phyloP scores from a whole-genome alignment of 257 asterid species.

The Salvia miltiorrhiza region DNA sequence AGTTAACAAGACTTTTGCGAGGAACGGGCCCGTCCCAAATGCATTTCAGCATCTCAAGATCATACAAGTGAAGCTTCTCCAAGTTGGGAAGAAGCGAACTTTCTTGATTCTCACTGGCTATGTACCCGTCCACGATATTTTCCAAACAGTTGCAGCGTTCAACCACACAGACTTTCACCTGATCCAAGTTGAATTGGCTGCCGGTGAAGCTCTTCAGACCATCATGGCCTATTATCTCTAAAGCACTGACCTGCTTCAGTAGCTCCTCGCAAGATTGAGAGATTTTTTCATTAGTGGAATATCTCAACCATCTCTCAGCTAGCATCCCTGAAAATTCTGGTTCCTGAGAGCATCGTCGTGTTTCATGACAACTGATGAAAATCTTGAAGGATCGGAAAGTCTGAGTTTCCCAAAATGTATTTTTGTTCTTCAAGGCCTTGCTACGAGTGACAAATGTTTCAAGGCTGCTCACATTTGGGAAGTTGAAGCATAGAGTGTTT shows the following conservation, averaged over 20 bases:
- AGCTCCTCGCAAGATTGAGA: background rate
- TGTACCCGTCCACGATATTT: background rate
- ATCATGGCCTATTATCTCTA: no score
- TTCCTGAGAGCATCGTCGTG: background rate
- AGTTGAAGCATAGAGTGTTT: no score
- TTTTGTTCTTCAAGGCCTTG: background rate
- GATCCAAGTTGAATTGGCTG: no score
- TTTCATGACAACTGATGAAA: background rate
- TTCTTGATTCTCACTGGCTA: background rate
- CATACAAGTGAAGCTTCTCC: no score
- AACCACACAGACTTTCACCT: no score
- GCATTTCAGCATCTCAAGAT: background rate
- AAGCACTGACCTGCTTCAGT: no score
- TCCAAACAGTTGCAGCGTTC: no score
- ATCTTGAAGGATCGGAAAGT: slow-evolving; percentile 10
- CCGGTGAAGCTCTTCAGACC: no score
- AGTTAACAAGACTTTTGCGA: background rate
- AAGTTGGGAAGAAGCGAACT: background rate
- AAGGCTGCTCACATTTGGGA: no score
- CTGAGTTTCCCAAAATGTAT: background rate
- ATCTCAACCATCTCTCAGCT: slow-evolving; percentile 10
- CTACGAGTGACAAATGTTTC: background rate
- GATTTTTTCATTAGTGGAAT: background rate
- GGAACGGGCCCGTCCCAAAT: background rate
- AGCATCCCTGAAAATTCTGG: background rate